phyloP scores from a whole-genome alignment of 176 grass and related monocot species.

The Leersia perrieri region DNA sequence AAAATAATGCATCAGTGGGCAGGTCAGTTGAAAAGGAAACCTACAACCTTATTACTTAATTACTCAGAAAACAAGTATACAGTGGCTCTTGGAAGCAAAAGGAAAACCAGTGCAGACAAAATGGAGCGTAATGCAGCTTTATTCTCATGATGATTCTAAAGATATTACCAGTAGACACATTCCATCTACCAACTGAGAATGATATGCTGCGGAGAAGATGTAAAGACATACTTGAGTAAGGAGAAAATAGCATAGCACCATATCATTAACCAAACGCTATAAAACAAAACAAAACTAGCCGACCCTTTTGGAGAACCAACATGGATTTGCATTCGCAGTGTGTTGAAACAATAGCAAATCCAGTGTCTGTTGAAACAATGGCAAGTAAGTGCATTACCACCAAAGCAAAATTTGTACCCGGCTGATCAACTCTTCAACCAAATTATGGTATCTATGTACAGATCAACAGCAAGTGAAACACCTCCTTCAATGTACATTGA shows the following conservation, averaged over 20 bases:
- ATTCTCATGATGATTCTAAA: background rate
- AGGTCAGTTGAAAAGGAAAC: background rate
- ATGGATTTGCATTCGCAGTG: background rate
- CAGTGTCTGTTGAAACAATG: background rate
- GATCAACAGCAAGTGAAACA: background rate
- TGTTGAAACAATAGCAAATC: too few species aligned
- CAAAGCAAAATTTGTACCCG: background rate
- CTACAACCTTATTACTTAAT: background rate
- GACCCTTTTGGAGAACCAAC: background rate
- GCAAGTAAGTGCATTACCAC: background rate
- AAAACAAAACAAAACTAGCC: background rate
- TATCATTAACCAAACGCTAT: background rate
- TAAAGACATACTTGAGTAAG: background rate
- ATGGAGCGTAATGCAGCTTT: background rate
- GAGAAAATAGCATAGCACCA: background rate
- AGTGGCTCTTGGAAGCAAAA: background rate
- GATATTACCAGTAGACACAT: conserved; percentile 11
- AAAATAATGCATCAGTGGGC: background rate
- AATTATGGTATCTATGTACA: background rate
- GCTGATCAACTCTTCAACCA: background rate
- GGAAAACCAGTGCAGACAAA: background rate
- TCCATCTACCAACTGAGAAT: background rate
- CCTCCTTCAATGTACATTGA: background rate
- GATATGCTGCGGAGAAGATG: background rate
- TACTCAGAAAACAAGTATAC: background rate